Conservation (phyloP, 257 asterid species). For the Ocimum tenuiflorum region DNA sequence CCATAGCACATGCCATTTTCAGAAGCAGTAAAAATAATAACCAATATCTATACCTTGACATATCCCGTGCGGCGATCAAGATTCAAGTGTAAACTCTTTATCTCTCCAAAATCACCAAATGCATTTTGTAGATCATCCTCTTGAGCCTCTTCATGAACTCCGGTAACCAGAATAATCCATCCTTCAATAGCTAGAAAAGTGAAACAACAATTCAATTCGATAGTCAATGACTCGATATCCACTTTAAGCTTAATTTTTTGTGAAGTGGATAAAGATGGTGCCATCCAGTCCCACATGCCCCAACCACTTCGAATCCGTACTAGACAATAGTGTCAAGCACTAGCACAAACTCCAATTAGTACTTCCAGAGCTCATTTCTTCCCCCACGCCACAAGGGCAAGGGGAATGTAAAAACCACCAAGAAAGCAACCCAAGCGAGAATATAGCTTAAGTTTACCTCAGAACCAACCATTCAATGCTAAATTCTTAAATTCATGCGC, state of each 20-base stretch:
- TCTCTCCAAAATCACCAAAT: conserved; percentile 87
- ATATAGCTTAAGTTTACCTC: background rate
- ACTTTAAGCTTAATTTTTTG: background rate
- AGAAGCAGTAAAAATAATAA: background rate
- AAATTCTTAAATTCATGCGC: background rate
- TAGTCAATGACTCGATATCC: background rate
- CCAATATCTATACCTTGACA: conserved; percentile 62
- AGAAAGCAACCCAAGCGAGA: background rate
- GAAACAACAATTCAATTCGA: conserved; percentile 18
- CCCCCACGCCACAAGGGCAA: background rate
- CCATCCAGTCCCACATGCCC: background rate
- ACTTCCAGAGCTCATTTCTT: background rate
- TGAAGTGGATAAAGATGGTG: background rate
- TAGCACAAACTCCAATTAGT: background rate
- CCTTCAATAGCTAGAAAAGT: conserved; percentile 88
- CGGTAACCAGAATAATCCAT: conserved; percentile 92
- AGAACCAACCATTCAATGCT: background rate
- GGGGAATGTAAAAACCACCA: background rate
- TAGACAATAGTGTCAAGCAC: background rate
- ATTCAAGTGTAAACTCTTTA: conserved; percentile 89
- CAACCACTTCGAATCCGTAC: background rate
- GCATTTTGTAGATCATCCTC: conserved; percentile 77
- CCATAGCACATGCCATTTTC: background rate
- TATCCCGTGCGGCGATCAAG: conserved; percentile 97
- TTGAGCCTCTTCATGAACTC: conserved; percentile 96